Conservation (phyloP, 2,329 filamentous ascomycete species). For the Trichophyton benhamiae region DNA sequence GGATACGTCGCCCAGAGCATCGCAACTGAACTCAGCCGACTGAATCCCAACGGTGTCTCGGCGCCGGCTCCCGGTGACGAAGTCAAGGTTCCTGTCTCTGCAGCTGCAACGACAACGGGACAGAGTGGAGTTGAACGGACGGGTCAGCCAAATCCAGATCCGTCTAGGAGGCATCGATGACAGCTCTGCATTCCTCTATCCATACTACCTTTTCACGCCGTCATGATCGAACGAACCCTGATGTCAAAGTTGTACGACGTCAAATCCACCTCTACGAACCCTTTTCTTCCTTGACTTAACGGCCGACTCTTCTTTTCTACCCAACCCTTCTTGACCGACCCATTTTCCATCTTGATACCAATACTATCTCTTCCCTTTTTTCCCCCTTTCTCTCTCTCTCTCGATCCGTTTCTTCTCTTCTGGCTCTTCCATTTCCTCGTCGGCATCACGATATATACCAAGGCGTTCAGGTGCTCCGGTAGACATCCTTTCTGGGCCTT, state of each 20-base stretch:
- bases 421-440: neutral
- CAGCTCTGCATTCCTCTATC: neutral
- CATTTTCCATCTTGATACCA: neutral
- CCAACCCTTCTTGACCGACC: neutral
- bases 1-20: constrained; percentile 35
- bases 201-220: neutral
- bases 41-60: constrained; percentile 23
- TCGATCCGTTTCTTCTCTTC: neutral
- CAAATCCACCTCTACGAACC: neutral
- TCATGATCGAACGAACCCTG: constrained; percentile 2
- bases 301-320: neutral
- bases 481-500: neutral
- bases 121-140: constrained; percentile 24
- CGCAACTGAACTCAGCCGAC: constrained; percentile 34
- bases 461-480: constrained; percentile 6
- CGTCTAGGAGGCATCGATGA: constrained; percentile 24
- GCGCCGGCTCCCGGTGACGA: constrained; percentile 22
- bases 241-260: neutral
- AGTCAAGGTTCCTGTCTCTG: constrained; percentile 28
- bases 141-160: constrained; percentile 24
- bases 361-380: neutral
- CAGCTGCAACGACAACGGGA: constrained; percentile 14
- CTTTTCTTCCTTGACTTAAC: neutral
- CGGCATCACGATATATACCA: constrained; percentile 7
- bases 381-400: neutral